Evolutionary conservation across 495 filamentous ascomycete species (phyloP).

Genomic region (Podospora australis): DNA sequence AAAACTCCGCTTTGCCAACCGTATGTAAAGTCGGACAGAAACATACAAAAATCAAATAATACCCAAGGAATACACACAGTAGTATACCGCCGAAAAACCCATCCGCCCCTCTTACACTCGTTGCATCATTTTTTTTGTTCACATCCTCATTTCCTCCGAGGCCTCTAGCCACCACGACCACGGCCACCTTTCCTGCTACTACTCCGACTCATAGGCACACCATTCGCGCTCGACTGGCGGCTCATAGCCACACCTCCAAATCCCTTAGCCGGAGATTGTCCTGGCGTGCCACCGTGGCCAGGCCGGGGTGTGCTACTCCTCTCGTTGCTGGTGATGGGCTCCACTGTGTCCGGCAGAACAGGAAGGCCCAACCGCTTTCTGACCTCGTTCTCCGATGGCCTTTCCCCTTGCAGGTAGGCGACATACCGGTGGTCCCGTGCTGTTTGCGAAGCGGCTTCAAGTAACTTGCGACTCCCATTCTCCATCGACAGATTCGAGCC

Average conservation of each 20-base stretch:
- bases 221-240: conserved; percentile 42
- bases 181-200: conserved; percentile 29
- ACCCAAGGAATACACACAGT: no score
- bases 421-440: conserved; percentile 30
- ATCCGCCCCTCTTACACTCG: no score
- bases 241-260: conserved; percentile 42
- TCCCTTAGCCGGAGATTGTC: conserved; percentile 21
- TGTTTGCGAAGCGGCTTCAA: conserved; percentile 37
- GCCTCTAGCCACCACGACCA: conserved; percentile 19
- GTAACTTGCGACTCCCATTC: conserved; percentile 38
- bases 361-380: conserved; percentile 37
- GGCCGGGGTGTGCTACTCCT: conserved; percentile 21
- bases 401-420: conserved; percentile 34
- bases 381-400: conserved; percentile 38
- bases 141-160: not conserved
- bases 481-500: conserved; percentile 38
- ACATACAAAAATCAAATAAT: no score
- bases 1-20: no score
- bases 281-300: conserved; percentile 23
- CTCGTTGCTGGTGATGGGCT: conserved; percentile 19
- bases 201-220: conserved; percentile 45
- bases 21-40: no score
- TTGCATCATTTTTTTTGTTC: no score
- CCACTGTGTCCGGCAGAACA: conserved; percentile 21
- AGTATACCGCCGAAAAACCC: no score